Percentiles rank a stretch among this genome's conserved stretches.
Conservation (phyloP, 192 early-diverging fungal species). For the Mortierella antarctica region DNA sequence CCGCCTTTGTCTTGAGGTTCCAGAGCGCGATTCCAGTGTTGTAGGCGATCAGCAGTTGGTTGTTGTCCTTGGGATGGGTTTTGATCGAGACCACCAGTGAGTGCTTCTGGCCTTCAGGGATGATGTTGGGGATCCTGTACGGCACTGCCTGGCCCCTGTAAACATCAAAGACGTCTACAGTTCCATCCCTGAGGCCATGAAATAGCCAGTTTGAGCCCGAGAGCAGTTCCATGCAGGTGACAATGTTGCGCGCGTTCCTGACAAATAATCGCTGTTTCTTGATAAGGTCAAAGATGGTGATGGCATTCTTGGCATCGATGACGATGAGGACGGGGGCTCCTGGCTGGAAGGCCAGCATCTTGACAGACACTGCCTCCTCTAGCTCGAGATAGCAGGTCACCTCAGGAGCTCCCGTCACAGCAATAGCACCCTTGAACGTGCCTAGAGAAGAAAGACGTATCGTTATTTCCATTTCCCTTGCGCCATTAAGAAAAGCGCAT, state of each 20-base stretch:
- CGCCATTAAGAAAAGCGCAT: neutral
- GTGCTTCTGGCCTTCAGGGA: conserved; percentile 47
- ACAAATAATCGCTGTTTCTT: conserved; percentile 46
- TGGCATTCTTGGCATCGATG: conserved; percentile 55
- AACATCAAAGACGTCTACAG: conserved; percentile 61
- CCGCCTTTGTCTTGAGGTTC: conserved; percentile 57
- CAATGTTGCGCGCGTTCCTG: conserved; percentile 50
- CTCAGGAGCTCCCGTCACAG: conserved; percentile 58
- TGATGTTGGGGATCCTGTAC: conserved; percentile 57
- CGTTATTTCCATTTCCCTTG: neutral
- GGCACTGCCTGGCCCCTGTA: conserved; percentile 45
- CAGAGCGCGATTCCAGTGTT: conserved; percentile 59
- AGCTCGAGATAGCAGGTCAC: conserved; percentile 31
- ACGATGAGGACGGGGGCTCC: conserved; percentile 62
- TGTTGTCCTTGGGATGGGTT: conserved; percentile 60
- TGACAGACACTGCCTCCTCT: conserved; percentile 50
- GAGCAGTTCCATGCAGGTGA: conserved; percentile 59
- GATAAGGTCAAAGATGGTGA: conserved; percentile 65
- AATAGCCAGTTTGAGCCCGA: conserved; percentile 63
- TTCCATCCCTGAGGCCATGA: conserved; percentile 61
- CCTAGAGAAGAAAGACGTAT: conserved; percentile 11
- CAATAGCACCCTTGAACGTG: conserved; percentile 53
- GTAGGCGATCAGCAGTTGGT: conserved; percentile 66
- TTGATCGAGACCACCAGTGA: conserved; percentile 60
- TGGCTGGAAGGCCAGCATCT: conserved; percentile 62